These are phyloP conservation scores for Aspergillus brunneoviolaceus DNA, from an alignment of 2,329 filamentous ascomycete species.

Conservation along the genomic window DNA sequence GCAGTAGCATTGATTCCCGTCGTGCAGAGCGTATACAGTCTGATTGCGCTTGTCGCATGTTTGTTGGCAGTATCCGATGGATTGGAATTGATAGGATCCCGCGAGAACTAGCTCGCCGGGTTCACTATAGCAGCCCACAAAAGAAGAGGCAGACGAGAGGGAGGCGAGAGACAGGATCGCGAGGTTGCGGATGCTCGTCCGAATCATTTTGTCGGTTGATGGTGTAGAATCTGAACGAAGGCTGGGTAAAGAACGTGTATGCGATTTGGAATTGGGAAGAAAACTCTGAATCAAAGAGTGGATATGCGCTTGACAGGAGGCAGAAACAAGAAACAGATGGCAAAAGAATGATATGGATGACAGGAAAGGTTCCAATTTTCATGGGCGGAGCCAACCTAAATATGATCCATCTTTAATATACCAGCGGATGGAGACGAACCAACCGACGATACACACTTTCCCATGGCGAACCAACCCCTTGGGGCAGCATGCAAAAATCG, in stretches of 20 bases:
- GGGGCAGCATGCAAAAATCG: slow-evolving; percentile 13
- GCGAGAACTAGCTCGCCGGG: slow-evolving; percentile 5
- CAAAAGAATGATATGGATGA: slow-evolving; percentile 1
- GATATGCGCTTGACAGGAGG: neutral
- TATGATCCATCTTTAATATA: slow-evolving; percentile 8
- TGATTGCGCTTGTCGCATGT: slow-evolving; percentile 16
- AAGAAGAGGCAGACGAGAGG: neutral
- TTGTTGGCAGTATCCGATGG: slow-evolving; percentile 15
- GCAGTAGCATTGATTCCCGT: slow-evolving; percentile 24
- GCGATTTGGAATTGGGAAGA: neutral
- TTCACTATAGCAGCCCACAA: slow-evolving; percentile 11
- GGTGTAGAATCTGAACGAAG: neutral
- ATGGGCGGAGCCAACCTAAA: slow-evolving; percentile 1
- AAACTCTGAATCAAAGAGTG: neutral
- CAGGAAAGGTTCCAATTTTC: neutral
- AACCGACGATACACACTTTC: neutral
- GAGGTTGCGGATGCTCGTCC: slow-evolving; percentile 4
- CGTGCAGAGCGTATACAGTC: slow-evolving; percentile 19
- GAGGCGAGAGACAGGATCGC: slow-evolving; percentile 10
- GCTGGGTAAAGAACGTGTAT: neutral
- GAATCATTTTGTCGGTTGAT: neutral
- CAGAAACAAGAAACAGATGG: neutral
- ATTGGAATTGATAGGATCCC: slow-evolving; percentile 5
- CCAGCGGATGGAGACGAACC: neutral
- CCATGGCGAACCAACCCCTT: slow-evolving; percentile 11